Evolutionary conservation across 2,329 filamentous ascomycete genomes (phyloP), one percentile per base, ranked within the genome.

Genomic region (Diaporthe sp.): DNA sequence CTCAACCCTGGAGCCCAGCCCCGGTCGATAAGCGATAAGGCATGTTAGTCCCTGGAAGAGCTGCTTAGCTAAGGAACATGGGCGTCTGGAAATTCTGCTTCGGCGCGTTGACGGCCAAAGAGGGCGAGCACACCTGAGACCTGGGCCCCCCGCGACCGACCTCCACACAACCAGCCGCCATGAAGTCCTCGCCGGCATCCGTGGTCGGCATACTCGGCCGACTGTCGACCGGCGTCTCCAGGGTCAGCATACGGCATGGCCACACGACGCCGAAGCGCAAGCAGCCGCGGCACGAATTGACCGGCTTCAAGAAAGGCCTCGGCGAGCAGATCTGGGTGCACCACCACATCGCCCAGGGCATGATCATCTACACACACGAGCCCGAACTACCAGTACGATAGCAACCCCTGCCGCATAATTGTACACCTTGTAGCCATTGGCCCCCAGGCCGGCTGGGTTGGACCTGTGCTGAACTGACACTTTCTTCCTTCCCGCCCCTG

Each of bases 241-340:
- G 84, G 78, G 84, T 83, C 77, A 86, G 84, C 78, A 79, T 87
- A 78, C 87, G 88, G 75, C 81, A 85, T 75, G 84, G 79, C 28
- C 79, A 77, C 76, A 73, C 73, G 12, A 58, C 20, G 28, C 60
- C 75, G 25, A 63, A 13, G 55, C 57, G 55, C 47, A 80, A 76
- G 74, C 75, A 78, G 75, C 78, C 81, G 39, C 75, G 75, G 71
- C 79, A 77, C 22, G 72, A 81, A 42, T 72, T 79, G 77, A 77
- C 81, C 47, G 76, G 76, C 53, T 82, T 82, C 77, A 68, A 72
- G 25, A 80, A 84, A 55, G 85, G 85, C 76, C 89, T 90, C 76
- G 90, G 90, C 80, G 89, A 91, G 84, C 86, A 88, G 80, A 89
- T 92, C 80, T 92, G 87, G 86, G 82, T 91, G 72, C 90, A 87